Evolutionary conservation across 106 monocot species (phyloP).

Genomic region (Allium fistulosum): DNA sequence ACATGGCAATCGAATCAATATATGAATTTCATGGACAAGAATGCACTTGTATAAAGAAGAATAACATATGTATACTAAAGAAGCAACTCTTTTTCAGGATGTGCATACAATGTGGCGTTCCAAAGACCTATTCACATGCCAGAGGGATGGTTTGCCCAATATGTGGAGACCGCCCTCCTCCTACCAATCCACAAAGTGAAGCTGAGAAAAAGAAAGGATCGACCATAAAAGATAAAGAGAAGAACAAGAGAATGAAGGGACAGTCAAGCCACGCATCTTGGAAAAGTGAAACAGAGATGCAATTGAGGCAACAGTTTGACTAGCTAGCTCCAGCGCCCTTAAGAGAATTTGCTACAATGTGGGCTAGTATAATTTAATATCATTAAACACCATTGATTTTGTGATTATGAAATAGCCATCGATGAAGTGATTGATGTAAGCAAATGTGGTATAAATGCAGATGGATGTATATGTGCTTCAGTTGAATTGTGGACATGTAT

Average conservation of each 20-base stretch:
- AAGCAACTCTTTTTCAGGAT: conserved; percentile 32
- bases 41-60: too few relatives aligned
- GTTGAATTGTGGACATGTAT: too few relatives aligned
- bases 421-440: too few relatives aligned
- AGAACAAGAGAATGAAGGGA: conserved; percentile 94
- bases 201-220: conserved; percentile 80
- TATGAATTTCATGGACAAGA: too few relatives aligned
- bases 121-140: conserved; percentile 79
- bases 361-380: background rate
- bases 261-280: conserved; percentile 86
- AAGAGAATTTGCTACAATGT: background rate
- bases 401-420: too few relatives aligned
- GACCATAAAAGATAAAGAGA: conserved; percentile 85
- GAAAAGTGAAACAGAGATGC: conserved; percentile 99
- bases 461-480: too few relatives aligned
- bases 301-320: conserved; percentile 82
- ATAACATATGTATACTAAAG: too few relatives aligned
- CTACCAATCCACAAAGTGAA: conserved; percentile 30
- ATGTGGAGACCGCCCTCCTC: conserved; percentile 78
- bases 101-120: conserved; percentile 84
- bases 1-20: too few relatives aligned
- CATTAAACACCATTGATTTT: too few relatives aligned
- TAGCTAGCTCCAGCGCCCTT: conserved; percentile 6
- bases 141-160: conserved; percentile 78
- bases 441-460: too few relatives aligned